Conservation (phyloP, 176 grass and related monocot species). For the Aechmea fasciata region DNA sequence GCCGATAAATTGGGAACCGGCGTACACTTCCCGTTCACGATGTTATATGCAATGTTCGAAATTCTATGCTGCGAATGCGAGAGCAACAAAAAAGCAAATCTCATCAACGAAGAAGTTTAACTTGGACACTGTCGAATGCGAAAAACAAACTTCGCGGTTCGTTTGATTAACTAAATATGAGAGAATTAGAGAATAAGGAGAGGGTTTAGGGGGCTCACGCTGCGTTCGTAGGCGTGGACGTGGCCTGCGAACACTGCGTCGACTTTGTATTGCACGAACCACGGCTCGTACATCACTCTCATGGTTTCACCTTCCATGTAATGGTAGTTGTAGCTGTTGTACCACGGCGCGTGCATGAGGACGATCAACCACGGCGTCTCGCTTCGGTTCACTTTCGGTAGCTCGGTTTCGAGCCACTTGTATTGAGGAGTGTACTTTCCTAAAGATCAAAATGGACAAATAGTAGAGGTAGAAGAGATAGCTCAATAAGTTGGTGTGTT, state of each 20-base stretch:
- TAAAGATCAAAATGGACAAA: conserved; percentile 19
- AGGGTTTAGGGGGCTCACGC: conserved; percentile 26
- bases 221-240: conserved; percentile 90
- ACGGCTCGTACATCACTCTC: conserved; percentile 81
- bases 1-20: conserved; percentile 48
- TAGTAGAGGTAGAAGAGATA: background rate
- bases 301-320: conserved; percentile 96
- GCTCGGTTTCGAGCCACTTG: conserved; percentile 74
- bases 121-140: no score
- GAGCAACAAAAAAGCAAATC: background rate
- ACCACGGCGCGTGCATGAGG: conserved; percentile 90
- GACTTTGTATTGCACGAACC: conserved; percentile 90
- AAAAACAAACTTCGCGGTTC: no score
- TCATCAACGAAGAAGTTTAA: no score
- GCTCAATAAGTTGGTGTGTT: no score
- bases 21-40: conserved; percentile 52
- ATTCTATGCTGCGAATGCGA: conserved; percentile 55
- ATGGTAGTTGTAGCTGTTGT: conserved; percentile 94
- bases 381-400: conserved; percentile 78
- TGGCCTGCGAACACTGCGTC: conserved; percentile 78
- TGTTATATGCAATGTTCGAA: conserved; percentile 73
- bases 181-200: background rate
- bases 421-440: conserved; percentile 86
- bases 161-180: no score
- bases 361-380: conserved; percentile 91